phyloP scores from a whole-genome alignment of 352 stramenopile species.

The Globisporangium lucens region DNA sequence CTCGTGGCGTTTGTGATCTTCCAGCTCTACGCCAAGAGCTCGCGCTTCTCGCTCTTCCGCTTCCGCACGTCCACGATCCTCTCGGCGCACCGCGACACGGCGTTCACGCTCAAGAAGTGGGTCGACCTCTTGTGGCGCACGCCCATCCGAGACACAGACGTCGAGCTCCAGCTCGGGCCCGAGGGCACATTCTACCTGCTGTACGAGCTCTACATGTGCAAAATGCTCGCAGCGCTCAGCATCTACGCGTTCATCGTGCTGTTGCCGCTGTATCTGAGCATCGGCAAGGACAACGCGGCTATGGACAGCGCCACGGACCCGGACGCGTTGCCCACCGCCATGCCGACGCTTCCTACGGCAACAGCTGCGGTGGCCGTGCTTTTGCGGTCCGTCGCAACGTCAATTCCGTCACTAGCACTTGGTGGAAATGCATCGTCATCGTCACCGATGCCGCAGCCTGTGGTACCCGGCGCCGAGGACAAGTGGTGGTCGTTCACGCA shows the following conservation, averaged over 20 bases:
- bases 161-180: constrained; percentile 61
- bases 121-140: constrained; percentile 65
- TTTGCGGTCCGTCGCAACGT: constrained; percentile 8
- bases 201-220: constrained; percentile 76
- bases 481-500: constrained; percentile 79
- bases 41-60: constrained; percentile 71
- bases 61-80: constrained; percentile 54
- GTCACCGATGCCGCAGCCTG: not conserved
- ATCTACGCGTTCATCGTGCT: constrained; percentile 64
- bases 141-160: constrained; percentile 59
- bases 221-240: constrained; percentile 58
- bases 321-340: not conserved
- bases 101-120: constrained; percentile 64
- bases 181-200: constrained; percentile 85
- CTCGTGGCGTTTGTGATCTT: constrained; percentile 60
- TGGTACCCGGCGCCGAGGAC: constrained; percentile 22
- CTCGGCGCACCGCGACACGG: constrained; percentile 24
- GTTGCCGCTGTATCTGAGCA: constrained; percentile 66
- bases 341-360: constrained; percentile 6
- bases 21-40: constrained; percentile 57
- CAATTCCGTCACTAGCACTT: constrained; percentile 14
- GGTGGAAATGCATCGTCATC: not conserved
- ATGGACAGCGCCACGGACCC: constrained; percentile 8
- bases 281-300: constrained; percentile 34
- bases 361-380: not conserved